Base-by-base conservation (phyloP, 768 basidiomycete genomes). In the Boletus eberwhitei region DNA sequence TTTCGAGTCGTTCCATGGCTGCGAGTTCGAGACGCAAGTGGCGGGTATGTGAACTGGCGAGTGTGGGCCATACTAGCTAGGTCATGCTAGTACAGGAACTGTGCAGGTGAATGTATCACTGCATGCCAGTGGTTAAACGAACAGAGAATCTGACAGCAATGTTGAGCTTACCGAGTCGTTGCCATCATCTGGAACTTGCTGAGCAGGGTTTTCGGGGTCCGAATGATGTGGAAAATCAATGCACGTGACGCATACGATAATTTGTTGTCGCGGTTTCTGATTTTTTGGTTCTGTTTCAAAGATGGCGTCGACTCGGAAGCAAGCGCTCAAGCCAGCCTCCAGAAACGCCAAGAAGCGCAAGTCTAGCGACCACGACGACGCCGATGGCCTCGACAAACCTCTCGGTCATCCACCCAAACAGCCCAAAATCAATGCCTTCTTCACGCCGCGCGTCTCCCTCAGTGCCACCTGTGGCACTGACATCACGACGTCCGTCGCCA, bases 401-500 rank as follows among this genome's bases (percentile, higher is more conserved):
- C 32, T 19, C n/a, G 29, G 26, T 22, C 48, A 44, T 1, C 26
- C 36, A 11, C 13, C 49, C 22, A 69, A 69, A 47, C 67, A 69
- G 1, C 53, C 60, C 43, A 70, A 64, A 47, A 65, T 69, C 48
- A 56, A 59, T 32, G 39, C 61, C 19, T 69, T 67, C 43, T 69
- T 69, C 50, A 53, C 61, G 5, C 67, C 67, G 6, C 65, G 66
- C 31, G 60, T 69, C 36, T 49, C 66, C n/a, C 59, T 65, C 47
- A 69, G 48, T 17, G 55, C 55, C 12, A 69, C 67, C 19, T 69
- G 65, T 69, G 66, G 68, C 56, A 62, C 56, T 5, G 65, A 69
- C 50, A 59, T 60, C 45, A 69, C 68, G 7, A 62, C 57, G 0
- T 64, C 60, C 2, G 52, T 70, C 19, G 77, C 83, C 2, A 62